phyloP scores from a whole-genome alignment of 208 protist species.

The Acanthamoeba castellanii region DNA sequence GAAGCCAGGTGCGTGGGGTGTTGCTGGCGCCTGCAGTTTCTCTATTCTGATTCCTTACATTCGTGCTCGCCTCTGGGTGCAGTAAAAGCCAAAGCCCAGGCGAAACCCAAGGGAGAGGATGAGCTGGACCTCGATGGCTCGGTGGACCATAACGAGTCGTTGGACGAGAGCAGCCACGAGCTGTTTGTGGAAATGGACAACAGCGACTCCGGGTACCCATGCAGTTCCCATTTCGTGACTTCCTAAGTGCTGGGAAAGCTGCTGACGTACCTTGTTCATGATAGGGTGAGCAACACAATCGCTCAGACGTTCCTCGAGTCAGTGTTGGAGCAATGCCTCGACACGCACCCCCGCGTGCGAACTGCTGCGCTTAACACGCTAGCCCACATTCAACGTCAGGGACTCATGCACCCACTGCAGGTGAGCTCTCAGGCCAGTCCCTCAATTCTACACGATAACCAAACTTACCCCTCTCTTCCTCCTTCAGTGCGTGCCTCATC shows the following conservation, averaged over 20 bases:
- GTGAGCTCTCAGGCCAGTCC: not conserved
- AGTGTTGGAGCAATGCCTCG: slow-evolving; percentile 59
- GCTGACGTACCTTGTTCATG: not conserved
- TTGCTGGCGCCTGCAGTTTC: not conserved
- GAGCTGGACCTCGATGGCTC: not conserved
- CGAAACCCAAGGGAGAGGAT: not conserved
- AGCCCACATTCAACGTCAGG: slow-evolving; percentile 54
- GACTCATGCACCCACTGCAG: slow-evolving; percentile 70
- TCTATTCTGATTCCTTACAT: not conserved
- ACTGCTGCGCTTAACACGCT: slow-evolving; percentile 54
- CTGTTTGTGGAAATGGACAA: slow-evolving; percentile 77
- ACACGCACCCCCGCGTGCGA: not conserved
- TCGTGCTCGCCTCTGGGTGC: not conserved
- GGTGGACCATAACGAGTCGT: slow-evolving; percentile 39
- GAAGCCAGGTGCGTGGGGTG: not conserved
- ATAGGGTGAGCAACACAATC: slow-evolving; percentile 59
- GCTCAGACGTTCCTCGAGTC: slow-evolving; percentile 30
- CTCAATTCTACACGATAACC: not conserved
- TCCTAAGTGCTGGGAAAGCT: not conserved
- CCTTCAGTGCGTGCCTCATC: slow-evolving; percentile 52
- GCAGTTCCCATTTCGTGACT: not conserved
- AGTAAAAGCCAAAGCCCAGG: slow-evolving; percentile 8
- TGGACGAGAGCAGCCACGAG: slow-evolving; percentile 53
- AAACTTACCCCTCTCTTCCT: not conserved
- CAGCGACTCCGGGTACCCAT: slow-evolving; percentile 64